These are phyloP conservation scores for Polytolypa hystricis DNA, from an alignment of 2,329 filamentous ascomycete genomes.

Conservation along the genomic window DNA sequence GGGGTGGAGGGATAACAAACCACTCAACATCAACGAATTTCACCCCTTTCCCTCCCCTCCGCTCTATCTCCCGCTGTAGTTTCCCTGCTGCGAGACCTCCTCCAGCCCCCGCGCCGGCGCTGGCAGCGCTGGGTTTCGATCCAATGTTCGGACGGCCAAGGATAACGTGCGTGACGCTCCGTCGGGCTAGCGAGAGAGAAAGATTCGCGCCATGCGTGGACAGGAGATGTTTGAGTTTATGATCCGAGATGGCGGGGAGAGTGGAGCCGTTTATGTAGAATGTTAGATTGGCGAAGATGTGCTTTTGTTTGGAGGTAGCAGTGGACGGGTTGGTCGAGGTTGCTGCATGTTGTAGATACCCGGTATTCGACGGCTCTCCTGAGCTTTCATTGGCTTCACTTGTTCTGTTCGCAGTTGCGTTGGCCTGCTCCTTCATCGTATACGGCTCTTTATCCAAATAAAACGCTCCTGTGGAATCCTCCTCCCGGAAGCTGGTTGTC, in stretches of 20 bases:
- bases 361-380: background rate
- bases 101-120: conserved; percentile 42
- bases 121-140: background rate
- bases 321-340: conserved; percentile 14
- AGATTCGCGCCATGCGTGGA: conserved; percentile 61
- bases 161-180: conserved; percentile 76
- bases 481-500: conserved; percentile 5
- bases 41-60: conserved; percentile 55
- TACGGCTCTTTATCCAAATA: background rate
- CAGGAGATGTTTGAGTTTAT: conserved; percentile 70
- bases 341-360: no score
- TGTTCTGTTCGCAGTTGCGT: background rate
- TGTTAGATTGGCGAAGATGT: conserved; percentile 59
- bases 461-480: conserved; percentile 5
- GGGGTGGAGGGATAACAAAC: conserved; percentile 35
- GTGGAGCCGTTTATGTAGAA: conserved; percentile 87
- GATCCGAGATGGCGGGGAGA: conserved; percentile 68
- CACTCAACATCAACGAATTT: conserved; percentile 76
- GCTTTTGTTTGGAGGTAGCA: conserved; percentile 14
- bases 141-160: conserved; percentile 48
- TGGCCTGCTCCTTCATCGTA: background rate
- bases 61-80: conserved; percentile 66
- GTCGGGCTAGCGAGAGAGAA: conserved; percentile 59
- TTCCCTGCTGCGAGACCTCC: conserved; percentile 69
- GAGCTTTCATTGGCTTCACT: background rate